phyloP scores from a whole-genome alignment of 2,329 filamentous ascomycete species.

The Aureobasidium mangrovei region DNA sequence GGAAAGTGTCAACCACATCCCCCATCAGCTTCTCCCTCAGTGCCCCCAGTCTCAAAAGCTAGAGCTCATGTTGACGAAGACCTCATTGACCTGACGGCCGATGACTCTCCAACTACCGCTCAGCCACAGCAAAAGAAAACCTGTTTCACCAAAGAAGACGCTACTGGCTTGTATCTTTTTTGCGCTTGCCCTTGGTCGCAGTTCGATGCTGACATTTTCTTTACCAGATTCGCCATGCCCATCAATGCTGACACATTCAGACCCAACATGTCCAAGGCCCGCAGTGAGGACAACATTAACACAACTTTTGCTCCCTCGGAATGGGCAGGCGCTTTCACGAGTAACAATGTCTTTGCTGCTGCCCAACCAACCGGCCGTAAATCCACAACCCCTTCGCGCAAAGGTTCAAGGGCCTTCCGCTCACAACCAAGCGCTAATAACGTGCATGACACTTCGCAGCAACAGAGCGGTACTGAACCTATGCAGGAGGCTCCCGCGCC shows the following conservation, averaged over 20 bases:
- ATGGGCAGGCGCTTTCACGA: slow-evolving; percentile 39
- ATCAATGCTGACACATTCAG: slow-evolving; percentile 19
- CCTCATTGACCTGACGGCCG: neutral
- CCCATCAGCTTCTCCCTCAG: neutral
- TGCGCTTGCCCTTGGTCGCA: neutral
- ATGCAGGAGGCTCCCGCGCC: neutral
- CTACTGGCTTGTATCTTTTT: slow-evolving; percentile 4
- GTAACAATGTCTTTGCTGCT: slow-evolving; percentile 30
- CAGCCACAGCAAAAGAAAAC: slow-evolving; percentile 2
- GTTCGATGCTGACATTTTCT: slow-evolving; percentile 10
- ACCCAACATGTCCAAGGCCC: slow-evolving; percentile 32
- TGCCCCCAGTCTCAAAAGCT: no score
- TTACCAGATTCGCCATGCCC: slow-evolving; percentile 26
- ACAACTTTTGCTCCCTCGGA: slow-evolving; percentile 40
- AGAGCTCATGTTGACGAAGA: neutral
- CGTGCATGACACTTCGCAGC: neutral
- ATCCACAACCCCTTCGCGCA: slow-evolving; percentile 14
- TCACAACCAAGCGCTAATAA: slow-evolving; percentile 1
- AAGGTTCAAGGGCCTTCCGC: slow-evolving; percentile 10
- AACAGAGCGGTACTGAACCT: neutral
- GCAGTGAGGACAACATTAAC: slow-evolving; percentile 42
- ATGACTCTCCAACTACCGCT: neutral
- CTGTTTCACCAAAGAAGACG: slow-evolving; percentile 8
- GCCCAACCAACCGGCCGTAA: slow-evolving; percentile 21
- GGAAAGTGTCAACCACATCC: neutral